phyloP scores from a whole-genome alignment of 139 green algal species.

The Chlamydomonas asymmetrica region DNA sequence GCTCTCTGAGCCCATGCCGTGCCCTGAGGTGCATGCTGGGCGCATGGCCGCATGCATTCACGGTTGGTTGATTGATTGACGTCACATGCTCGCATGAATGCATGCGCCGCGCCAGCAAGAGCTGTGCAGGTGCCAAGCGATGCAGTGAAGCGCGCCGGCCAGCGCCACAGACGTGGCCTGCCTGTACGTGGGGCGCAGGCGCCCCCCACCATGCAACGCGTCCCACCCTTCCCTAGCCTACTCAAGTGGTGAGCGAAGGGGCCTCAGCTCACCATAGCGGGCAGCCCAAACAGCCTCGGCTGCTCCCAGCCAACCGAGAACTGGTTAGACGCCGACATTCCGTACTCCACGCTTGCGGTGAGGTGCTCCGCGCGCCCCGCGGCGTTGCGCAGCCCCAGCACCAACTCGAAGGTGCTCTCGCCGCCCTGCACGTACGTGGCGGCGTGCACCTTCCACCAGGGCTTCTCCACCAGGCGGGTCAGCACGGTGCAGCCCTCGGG shows the following conservation, averaged over 20 bases:
- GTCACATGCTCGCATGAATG: no score
- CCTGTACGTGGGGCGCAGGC: no score
- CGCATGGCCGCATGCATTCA: no score
- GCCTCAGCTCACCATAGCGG: conserved; percentile 20
- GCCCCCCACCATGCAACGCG: no score
- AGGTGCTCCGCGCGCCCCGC: conserved; percentile 60
- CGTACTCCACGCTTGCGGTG: conserved; percentile 48
- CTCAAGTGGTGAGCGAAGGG: background rate
- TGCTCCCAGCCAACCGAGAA: conserved; percentile 44
- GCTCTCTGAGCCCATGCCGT: no score
- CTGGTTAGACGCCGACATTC: conserved; percentile 52
- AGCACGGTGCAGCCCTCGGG: conserved; percentile 52
- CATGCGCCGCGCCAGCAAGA: no score
- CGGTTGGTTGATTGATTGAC: no score
- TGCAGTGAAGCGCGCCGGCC: no score
- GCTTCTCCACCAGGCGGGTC: conserved; percentile 55
- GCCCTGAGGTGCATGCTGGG: no score
- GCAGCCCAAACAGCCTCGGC: conserved; percentile 37
- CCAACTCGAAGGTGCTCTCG: conserved; percentile 56
- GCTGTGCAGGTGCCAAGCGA: no score
- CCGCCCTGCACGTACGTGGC: conserved; percentile 72
- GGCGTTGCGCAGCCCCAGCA: conserved; percentile 51
- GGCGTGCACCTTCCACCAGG: conserved; percentile 51
- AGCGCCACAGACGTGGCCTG: no score
- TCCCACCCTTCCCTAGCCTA: no score